phyloP scores from a whole-genome alignment of 2,329 filamentous ascomycete species.

The Beauveria sp. region DNA sequence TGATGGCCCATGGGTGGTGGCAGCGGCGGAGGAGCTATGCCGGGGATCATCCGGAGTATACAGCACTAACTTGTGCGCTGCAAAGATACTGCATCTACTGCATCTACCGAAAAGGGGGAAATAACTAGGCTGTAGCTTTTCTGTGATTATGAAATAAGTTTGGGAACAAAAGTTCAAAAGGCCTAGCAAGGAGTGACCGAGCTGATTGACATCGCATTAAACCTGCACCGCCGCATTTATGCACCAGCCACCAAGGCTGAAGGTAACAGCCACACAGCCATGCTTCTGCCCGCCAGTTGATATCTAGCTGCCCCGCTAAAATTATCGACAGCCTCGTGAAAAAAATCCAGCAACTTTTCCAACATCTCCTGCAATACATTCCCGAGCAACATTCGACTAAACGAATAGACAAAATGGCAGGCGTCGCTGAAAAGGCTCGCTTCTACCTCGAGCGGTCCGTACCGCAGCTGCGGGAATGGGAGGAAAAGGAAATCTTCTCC shows the following conservation, averaged over 20 bases:
- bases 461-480: slow-evolving; percentile 85
- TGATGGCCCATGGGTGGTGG: too few species aligned
- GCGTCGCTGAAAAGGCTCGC: slow-evolving; percentile 84
- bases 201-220: background rate
- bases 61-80: background rate
- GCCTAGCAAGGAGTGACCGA: too few species aligned
- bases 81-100: background rate
- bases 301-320: slow-evolving; percentile 17
- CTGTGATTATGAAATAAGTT: too few species aligned
- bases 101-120: too few species aligned
- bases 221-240: background rate
- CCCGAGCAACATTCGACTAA: background rate
- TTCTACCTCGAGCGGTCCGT: slow-evolving; percentile 91
- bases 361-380: background rate
- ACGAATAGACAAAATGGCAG: slow-evolving; percentile 52
- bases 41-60: background rate
- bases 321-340: slow-evolving; percentile 18
- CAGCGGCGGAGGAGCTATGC: background rate
- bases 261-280: slow-evolving; percentile 2
- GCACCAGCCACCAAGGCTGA: slow-evolving; percentile 15
- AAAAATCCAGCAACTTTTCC: slow-evolving; percentile 14
- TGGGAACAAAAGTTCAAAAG: too few species aligned
- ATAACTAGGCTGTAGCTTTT: too few species aligned
- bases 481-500: slow-evolving; percentile 84
- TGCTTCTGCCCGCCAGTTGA: background rate